These are phyloP conservation scores for Paramecium octaurelia DNA, from an alignment of 73 alveolate species.

Conservation along the genomic window DNA sequence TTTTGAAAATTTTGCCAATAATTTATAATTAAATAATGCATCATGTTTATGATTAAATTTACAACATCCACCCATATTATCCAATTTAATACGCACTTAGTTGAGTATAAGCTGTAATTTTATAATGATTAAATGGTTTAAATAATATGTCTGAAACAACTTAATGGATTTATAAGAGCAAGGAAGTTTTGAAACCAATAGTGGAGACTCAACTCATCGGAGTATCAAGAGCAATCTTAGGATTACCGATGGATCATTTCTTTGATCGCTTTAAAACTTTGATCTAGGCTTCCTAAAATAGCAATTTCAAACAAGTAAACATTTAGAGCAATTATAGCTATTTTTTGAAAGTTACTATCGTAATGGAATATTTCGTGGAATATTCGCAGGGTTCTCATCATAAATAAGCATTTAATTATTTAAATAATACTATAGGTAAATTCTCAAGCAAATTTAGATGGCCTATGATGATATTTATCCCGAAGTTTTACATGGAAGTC, in stretches of 20 bases:
- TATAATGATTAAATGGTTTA: not conserved
- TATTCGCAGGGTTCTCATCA: slow-evolving; percentile 35
- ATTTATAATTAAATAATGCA: not conserved
- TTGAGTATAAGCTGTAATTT: not conserved
- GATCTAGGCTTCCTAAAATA: not conserved
- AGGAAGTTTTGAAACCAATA: not conserved
- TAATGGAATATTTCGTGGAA: not conserved
- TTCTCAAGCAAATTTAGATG: not conserved
- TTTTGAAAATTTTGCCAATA: not conserved
- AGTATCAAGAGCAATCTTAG: slow-evolving; percentile 12
- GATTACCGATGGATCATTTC: slow-evolving; percentile 28
- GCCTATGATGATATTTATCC: slow-evolving; percentile 48
- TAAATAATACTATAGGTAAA: slow-evolving; percentile 22
- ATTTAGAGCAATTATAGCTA: not conserved
- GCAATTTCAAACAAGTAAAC: not conserved
- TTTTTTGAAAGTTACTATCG: not conserved
- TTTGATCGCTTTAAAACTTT: slow-evolving; percentile 38
- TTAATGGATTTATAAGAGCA: not conserved
- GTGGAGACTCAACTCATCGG: not conserved
- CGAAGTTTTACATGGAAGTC: not conserved
- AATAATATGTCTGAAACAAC: slow-evolving; percentile 31
- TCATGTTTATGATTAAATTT: not conserved
- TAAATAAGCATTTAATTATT: not conserved
- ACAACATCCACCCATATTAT: not conserved
- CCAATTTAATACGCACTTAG: not conserved